Percentiles rank a stretch among this genome's conserved stretches.
phyloP scores from a whole-genome alignment of 1,284 basidiomycete genomes.

The Sphaerobolus stellatus region DNA sequence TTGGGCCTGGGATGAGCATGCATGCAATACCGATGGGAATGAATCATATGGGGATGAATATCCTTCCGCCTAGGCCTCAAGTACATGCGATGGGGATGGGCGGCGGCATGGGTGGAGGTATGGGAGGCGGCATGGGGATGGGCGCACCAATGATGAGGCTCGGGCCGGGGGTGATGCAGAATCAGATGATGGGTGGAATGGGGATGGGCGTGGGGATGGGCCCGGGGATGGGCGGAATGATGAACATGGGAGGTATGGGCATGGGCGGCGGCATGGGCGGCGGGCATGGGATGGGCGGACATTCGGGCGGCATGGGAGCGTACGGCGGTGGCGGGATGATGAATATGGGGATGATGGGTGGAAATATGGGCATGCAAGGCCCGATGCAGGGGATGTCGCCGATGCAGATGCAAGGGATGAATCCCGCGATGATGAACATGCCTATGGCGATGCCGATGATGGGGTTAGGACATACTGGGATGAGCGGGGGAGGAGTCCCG shows the following conservation, averaged over 20 bases:
- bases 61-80: constrained; percentile 13
- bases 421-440: too few species aligned
- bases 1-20: constrained; percentile 22
- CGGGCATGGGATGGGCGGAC: too few species aligned
- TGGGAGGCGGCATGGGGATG: constrained; percentile 17
- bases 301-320: too few species aligned
- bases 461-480: too few species aligned
- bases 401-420: too few species aligned
- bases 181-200: constrained; percentile 44
- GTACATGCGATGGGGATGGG: constrained; percentile 13
- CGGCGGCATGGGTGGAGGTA: constrained; percentile 6
- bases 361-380: too few species aligned
- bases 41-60: constrained; percentile 22
- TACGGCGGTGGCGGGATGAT: constrained; percentile 6
- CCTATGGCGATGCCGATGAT: too few species aligned
- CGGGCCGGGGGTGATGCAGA: constrained; percentile 46
- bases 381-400: too few species aligned
- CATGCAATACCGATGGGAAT: constrained; percentile 18
- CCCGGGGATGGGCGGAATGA: constrained; percentile 12
- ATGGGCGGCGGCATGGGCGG: constrained; percentile 32
- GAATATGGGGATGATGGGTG: constrained; percentile 30
- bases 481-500: too few species aligned
- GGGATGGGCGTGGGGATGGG: constrained; percentile 27
- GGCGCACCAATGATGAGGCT: constrained; percentile 15
- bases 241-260: constrained; percentile 24